Conservation (phyloP, 1,139 yeast genomes). For the Hemisphaericaspora subhashii region DNA sequence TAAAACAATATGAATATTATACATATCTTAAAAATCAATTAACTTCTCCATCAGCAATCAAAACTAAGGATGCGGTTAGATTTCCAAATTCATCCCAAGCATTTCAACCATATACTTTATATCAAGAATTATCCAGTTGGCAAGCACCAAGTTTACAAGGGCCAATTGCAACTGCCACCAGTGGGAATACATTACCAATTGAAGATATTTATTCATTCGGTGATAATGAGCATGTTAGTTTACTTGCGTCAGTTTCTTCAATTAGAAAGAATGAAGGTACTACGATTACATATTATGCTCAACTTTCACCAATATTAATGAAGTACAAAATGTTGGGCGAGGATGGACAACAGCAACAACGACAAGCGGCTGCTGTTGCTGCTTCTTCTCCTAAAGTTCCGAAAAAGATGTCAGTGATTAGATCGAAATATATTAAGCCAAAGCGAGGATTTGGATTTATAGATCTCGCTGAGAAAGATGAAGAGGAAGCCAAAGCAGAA, state of each 20-base stretch:
- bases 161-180: slow-evolving; percentile 17
- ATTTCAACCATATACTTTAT: slow-evolving; percentile 1
- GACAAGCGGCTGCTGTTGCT: neutral
- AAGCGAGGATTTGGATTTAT: slow-evolving; percentile 41
- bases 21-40: slow-evolving; percentile 19
- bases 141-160: slow-evolving; percentile 24
- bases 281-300: slow-evolving; percentile 26
- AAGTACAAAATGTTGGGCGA: slow-evolving; percentile 10
- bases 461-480: slow-evolving; percentile 24
- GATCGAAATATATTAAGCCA: slow-evolving; percentile 27
- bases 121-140: slow-evolving; percentile 4
- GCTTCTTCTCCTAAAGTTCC: slow-evolving; percentile 4
- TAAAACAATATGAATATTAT: slow-evolving; percentile 23
- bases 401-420: slow-evolving; percentile 4
- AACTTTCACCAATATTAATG: slow-evolving; percentile 35
- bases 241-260: slow-evolving; percentile 22
- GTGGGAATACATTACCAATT: slow-evolving; percentile 1
- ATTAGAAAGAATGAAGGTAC: slow-evolving; percentile 12
- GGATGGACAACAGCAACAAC: neutral
- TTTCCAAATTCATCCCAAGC: neutral
- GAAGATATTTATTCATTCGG: slow-evolving; percentile 11
- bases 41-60: slow-evolving; percentile 3
- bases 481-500: slow-evolving; percentile 9
- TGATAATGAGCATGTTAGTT: slow-evolving; percentile 19
- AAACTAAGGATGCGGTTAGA: neutral